These are phyloP conservation scores for Abrus precatorius DNA, from an alignment of 306 rosid species.

Conservation along the genomic window DNA sequence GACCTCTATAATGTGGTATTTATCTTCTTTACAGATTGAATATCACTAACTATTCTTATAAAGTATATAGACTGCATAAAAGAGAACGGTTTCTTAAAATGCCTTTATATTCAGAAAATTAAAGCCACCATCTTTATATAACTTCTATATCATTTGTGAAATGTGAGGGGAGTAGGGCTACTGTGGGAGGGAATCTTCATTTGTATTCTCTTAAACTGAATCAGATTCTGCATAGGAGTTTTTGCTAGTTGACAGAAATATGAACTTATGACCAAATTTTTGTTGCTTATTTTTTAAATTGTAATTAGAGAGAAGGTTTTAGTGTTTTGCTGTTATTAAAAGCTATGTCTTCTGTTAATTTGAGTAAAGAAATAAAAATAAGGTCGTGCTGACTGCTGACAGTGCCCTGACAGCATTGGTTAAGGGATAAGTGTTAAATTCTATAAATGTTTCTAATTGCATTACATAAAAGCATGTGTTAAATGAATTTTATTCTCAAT, in stretches of 20 bases:
- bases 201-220: not conserved
- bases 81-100: not conserved
- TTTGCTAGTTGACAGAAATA: not conserved
- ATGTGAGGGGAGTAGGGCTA: not conserved
- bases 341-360: not conserved
- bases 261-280: not conserved
- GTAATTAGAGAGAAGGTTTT: not conserved
- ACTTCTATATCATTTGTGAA: not conserved
- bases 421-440: not conserved
- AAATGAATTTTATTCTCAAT: too few relatives aligned
- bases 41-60: slow-evolving; percentile 1
- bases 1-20: slow-evolving; percentile 21
- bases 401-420: not conserved
- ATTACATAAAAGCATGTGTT: too few relatives aligned
- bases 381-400: not conserved
- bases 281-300: slow-evolving; percentile 7
- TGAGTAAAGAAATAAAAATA: not conserved
- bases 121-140: not conserved
- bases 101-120: not conserved
- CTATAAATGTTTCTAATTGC: not conserved
- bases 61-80: not conserved
- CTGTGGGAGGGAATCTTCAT: not conserved
- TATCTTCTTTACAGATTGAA: slow-evolving; percentile 22
- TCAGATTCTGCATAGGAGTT: not conserved
- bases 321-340: not conserved